Base-by-base conservation (phyloP, 2,329 filamentous ascomycete species). In the Cryphonectria nitschkei region DNA sequence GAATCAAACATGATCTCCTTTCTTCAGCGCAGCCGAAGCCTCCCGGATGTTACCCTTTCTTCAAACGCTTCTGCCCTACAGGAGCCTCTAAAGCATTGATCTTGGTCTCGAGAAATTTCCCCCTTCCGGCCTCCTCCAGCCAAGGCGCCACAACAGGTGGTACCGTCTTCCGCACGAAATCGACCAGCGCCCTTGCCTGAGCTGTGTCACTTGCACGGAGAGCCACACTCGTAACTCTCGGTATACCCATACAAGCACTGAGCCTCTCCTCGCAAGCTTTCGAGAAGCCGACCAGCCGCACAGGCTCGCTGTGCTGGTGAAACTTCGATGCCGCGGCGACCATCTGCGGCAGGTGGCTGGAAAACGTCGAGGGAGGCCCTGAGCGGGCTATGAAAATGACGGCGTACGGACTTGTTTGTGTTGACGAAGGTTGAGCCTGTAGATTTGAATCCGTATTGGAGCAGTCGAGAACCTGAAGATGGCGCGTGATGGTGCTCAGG, bases 221-320 rank as follows among this genome's bases (percentile, higher is more conserved):
- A 0, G 86, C 92, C 43, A 94, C 81, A 32, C 89, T 89, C 1
- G 90, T 92, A 0, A 89, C 89, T 46, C 90, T 85, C 0, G 89
- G 88, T 13, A 93, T 83, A 1, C 87, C 87, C 3, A 93, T 81
- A 29, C 84, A 84, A 41, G 81, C 78, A 64, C 87, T 87, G 22
- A 94, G 79, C 16, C 85, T 84, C 22, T 87, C 81, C 62, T 90
- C 90, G 65, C 85, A 87, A 0, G 85, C 80, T 67, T 86, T 88
- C 0, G 90, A 89, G 63, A 93, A 85, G 0, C 88, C 86, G 2
- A 94, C 84, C 2, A 93, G 83, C 32, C 87, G 85, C 13, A 86
- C 87, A 3, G 83, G 80, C 1, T 82, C 76, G 32, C 80, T 79
- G 6, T 73, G 66, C 0, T 81, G 79, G 63, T 80, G 74, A 6